Conservation (phyloP, 2,329 filamentous ascomycete genomes). For the Mycocentrospora acerina region DNA sequence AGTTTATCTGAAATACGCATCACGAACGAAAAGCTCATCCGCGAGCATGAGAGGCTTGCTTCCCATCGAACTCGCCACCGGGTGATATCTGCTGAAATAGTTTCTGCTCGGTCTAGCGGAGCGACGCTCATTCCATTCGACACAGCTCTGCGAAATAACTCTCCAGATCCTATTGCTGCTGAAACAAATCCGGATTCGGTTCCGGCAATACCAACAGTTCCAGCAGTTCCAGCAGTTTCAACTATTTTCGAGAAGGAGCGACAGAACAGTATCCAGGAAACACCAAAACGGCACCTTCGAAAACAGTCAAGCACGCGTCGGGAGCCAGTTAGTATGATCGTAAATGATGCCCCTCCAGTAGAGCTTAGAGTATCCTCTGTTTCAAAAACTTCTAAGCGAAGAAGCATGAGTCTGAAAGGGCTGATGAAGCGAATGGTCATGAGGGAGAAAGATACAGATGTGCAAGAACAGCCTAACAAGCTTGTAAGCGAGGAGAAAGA, state of each 20-base stretch:
- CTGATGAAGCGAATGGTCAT: conserved; percentile 31
- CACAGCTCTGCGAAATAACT: conserved; percentile 15
- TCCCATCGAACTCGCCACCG: conserved; percentile 24
- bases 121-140: conserved; percentile 34
- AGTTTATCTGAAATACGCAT: conserved; percentile 23
- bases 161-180: conserved; percentile 14
- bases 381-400: conserved; percentile 13
- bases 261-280: conserved; percentile 19
- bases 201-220: conserved; percentile 5
- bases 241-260: conserved; percentile 5
- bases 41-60: conserved; percentile 33
- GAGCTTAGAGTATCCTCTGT: conserved; percentile 16
- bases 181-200: conserved; percentile 7
- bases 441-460: conserved; percentile 18
- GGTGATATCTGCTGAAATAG: conserved; percentile 22
- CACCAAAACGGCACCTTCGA: conserved; percentile 15
- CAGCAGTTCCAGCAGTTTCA: conserved; percentile 7
- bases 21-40: conserved; percentile 35
- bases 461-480: neutral
- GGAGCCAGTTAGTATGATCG: conserved; percentile 15
- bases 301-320: conserved; percentile 17
- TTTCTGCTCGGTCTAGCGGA: conserved; percentile 33
- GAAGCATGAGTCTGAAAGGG: conserved; percentile 25
- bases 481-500: conserved; percentile 1
- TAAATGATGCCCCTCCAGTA: conserved; percentile 20